Base-by-base conservation (phyloP, 1,284 basidiomycete species). In the Wallemia hederae region DNA sequence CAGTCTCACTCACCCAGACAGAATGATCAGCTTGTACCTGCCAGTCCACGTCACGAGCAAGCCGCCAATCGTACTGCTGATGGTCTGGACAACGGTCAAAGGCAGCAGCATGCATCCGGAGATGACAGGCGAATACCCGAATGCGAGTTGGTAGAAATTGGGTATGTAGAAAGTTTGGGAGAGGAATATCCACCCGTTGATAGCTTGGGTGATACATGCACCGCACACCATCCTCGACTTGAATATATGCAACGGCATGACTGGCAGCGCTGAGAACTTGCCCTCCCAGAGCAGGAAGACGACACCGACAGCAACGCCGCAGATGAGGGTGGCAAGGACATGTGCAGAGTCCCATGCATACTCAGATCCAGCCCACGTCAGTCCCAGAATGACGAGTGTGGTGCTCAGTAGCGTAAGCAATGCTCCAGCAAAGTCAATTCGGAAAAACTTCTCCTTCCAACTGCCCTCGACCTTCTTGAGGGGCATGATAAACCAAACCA, bases 231-330 rank as follows among this genome's bases (percentile, higher is more conserved):
- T 66, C 33, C 58, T 22, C 60, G 62, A 61, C 27, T 59, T 55
- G 60, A 66, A 67, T n/a, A 67, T 64, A 1, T 62, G 60, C 63
- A 67, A 63, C 14, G 65, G 66, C 55, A 67, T 61, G 5, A 66
- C 60, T 5, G 66, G 63, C 27, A 65, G 56, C 1, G 57, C 24
- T 17, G 61, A 61, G 9, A 63, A 59, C 14, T 60, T 61, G 17
- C 63, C 62, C 59, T 67, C 63, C 59, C 64, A 64, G 5, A 63
- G 62, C 60, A 64, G 63, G 15, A 65, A 65, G 0, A 61, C 59
- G 5, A 24, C 59, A 14, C 63, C 63, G 1, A 65, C 59, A 1
- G 59, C 14, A 9, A 63, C 55, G 1, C 61, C 61, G 0, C 63
- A 0, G 25, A 65, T 33, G 15, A 65, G 31, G 2, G 65, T 64